Conservation (phyloP, 495 filamentous ascomycete genomes). For the Tetracladium marchalianum region DNA sequence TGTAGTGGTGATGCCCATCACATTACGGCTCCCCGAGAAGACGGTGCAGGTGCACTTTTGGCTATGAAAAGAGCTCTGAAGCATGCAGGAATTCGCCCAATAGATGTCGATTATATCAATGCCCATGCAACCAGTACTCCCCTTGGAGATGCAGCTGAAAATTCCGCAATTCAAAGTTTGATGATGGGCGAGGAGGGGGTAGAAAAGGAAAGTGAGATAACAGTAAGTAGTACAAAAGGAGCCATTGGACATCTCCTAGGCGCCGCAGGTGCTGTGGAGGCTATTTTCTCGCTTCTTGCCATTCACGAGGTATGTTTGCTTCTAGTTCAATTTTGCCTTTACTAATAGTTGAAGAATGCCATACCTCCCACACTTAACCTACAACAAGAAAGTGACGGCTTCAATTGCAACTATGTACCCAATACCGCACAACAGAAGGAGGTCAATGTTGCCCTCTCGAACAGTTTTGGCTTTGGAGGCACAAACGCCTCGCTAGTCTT, state of each 20-base stretch:
- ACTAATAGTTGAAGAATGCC: conserved; percentile 45
- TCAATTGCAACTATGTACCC: conserved; percentile 83
- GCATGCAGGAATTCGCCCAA: conserved; percentile 58
- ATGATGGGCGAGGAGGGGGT: conserved; percentile 66
- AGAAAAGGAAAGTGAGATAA: conserved; percentile 50
- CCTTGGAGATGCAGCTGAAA: conserved; percentile 84
- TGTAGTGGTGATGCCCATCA: conserved; percentile 82
- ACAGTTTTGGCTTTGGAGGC: conserved; percentile 97
- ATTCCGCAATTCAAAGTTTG: conserved; percentile 66
- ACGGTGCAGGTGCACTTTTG: conserved; percentile 68
- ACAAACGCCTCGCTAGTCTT: conserved; percentile 92
- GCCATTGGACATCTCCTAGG: conserved; percentile 88
- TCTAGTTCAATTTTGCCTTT: background rate
- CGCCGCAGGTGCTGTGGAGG: conserved; percentile 82
- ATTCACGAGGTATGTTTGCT: conserved; percentile 33
- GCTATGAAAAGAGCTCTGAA: conserved; percentile 80
- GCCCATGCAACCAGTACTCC: conserved; percentile 86
- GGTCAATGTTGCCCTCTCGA: conserved; percentile 73
- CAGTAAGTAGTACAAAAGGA: conserved; percentile 89
- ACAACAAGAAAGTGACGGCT: conserved; percentile 52
- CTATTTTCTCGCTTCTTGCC: conserved; percentile 71
- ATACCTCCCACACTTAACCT: conserved; percentile 88
- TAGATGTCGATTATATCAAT: conserved; percentile 81
- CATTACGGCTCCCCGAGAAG: conserved; percentile 77
- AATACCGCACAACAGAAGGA: conserved; percentile 54